Conservation (phyloP, 2,329 filamentous ascomycete genomes). For the Trichophyton mentagrophytes region DNA sequence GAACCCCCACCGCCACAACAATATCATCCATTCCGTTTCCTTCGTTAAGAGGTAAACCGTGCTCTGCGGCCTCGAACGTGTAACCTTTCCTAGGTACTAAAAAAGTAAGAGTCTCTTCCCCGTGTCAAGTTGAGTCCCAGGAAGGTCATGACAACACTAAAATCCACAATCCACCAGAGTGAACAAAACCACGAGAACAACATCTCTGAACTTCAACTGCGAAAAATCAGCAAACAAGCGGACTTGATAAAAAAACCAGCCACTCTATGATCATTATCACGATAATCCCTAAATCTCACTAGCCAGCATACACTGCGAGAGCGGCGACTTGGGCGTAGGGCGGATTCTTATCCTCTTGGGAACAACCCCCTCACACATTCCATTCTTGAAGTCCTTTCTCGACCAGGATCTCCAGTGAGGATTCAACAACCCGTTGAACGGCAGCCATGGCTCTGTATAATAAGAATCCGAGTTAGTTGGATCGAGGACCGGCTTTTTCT, state of each 20-base stretch:
- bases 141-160: too few species aligned
- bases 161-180: too few species aligned
- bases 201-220: neutral
- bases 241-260: too few species aligned
- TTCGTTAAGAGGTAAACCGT: neutral
- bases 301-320: neutral
- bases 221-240: too few species aligned
- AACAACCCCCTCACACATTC: neutral
- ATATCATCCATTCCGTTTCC: neutral
- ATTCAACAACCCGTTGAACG: constrained; percentile 12
- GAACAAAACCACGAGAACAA: neutral
- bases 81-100: neutral
- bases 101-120: neutral
- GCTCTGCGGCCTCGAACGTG: neutral
- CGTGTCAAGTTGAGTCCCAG: neutral
- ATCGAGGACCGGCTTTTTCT: constrained; percentile 6
- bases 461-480: constrained; percentile 5
- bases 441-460: constrained; percentile 7
- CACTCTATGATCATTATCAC: too few species aligned
- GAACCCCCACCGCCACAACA: neutral
- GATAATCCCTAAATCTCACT: neutral
- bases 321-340: neutral
- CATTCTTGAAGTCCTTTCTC: constrained; percentile 4
- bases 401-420: neutral
- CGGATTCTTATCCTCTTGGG: neutral